Percentiles rank a stretch among this genome's conserved stretches.
Conservation (phyloP, 2,329 filamentous ascomycete species). For the Rhynchosporium agropyri region DNA sequence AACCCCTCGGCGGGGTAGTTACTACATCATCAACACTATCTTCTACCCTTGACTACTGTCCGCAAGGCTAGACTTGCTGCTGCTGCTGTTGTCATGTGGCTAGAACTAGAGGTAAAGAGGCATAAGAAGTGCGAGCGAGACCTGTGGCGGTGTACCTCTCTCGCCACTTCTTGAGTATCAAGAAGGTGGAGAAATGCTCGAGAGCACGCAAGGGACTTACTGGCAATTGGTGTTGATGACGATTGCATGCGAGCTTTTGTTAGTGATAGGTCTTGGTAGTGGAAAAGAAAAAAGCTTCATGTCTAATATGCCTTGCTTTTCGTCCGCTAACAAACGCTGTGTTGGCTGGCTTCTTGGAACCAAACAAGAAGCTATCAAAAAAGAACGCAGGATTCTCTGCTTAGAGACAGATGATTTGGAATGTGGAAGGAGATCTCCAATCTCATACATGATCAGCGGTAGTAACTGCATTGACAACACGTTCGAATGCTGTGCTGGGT, state of each 20-base stretch:
- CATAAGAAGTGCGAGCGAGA: not conserved
- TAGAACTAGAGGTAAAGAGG: not conserved
- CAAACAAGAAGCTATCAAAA: no score
- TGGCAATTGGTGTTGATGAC: not conserved
- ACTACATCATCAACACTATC: slow-evolving; percentile 36
- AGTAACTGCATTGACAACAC: no score
- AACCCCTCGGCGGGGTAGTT: slow-evolving; percentile 10
- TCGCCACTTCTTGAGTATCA: not conserved
- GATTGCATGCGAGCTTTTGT: not conserved
- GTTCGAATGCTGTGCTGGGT: no score
- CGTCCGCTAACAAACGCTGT: no score
- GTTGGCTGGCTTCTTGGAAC: no score
- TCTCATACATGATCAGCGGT: not conserved
- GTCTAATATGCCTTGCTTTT: not conserved
- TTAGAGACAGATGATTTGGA: not conserved
- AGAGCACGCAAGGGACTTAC: not conserved
- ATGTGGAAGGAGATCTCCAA: not conserved
- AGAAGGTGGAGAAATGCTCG: not conserved
- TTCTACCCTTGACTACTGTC: not conserved
- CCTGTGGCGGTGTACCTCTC: not conserved
- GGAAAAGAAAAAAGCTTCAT: not conserved
- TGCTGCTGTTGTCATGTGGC: slow-evolving; percentile 2
- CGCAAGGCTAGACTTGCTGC: no score
- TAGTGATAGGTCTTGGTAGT: not conserved
- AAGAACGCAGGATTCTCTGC: not conserved